Evolutionary conservation across 441 rosid genomes (phyloP).

Genomic region (Corymbia citriodora): DNA sequence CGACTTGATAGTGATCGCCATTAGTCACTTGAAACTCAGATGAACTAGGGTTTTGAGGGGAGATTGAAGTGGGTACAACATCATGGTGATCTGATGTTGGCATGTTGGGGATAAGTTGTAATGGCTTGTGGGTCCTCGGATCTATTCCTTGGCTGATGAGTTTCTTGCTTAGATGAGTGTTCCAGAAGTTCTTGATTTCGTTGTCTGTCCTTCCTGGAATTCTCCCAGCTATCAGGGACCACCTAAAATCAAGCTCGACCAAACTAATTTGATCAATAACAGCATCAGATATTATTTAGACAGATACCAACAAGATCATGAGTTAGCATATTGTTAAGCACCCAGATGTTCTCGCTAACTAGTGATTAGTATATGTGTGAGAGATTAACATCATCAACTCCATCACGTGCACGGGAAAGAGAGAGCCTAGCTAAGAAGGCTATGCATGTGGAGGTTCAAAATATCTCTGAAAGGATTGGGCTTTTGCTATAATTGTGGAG

Average conservation of each 20-base stretch:
- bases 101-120: background rate
- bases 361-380: background rate
- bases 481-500: background rate
- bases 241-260: background rate
- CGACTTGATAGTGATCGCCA: background rate
- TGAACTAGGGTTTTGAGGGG: background rate
- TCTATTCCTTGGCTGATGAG: constrained; percentile 13
- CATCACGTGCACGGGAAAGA: background rate
- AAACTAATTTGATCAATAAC: background rate
- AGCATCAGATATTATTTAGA: background rate
- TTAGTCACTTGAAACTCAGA: background rate
- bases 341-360: background rate
- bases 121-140: constrained; percentile 10
- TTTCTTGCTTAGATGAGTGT: constrained; percentile 13
- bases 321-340: background rate
- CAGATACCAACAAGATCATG: background rate
- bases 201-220: constrained; percentile 13
- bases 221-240: constrained; percentile 14
- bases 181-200: constrained; percentile 12
- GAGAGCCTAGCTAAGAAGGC: background rate
- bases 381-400: background rate
- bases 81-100: background rate
- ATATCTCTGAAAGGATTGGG: background rate
- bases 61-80: background rate
- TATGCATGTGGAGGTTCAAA: background rate